phyloP scores from a whole-genome alignment of 257 asterid species.

The Fraxinus americana region DNA sequence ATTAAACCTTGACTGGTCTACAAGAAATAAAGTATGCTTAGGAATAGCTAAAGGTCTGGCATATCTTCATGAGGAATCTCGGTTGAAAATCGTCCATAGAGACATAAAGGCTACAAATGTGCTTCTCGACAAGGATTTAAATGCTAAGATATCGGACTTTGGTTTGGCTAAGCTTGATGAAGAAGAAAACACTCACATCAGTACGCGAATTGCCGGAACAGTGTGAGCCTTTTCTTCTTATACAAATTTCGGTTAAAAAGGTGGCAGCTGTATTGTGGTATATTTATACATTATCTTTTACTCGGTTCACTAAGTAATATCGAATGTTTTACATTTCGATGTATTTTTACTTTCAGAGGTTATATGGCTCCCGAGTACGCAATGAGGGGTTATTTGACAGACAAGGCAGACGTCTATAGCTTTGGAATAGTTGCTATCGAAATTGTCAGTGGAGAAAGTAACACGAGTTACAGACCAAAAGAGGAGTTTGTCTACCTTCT shows the following conservation, averaged over 20 bases:
- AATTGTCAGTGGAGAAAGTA: constrained; percentile 70
- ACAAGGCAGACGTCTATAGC: constrained; percentile 83
- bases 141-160: constrained; percentile 81
- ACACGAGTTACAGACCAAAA: constrained; percentile 57
- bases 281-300: neutral
- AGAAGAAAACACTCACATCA: constrained; percentile 80
- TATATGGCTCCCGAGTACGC: constrained; percentile 89
- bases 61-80: constrained; percentile 82
- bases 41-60: constrained; percentile 83
- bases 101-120: constrained; percentile 84
- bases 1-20: constrained; percentile 62
- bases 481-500: constrained; percentile 73
- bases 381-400: constrained; percentile 71
- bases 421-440: constrained; percentile 69
- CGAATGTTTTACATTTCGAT: neutral
- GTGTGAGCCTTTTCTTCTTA: constrained; percentile 39
- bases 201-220: constrained; percentile 85
- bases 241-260: neutral
- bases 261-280: neutral
- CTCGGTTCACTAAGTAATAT: neutral
- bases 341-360: constrained; percentile 43
- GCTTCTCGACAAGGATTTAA: constrained; percentile 66
- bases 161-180: constrained; percentile 88
- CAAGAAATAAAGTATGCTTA: constrained; percentile 57
- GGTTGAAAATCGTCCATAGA: constrained; percentile 80